These are phyloP conservation scores for Ophiocytium majus DNA, from an alignment of 352 stramenopile genomes.

Conservation along the genomic window DNA sequence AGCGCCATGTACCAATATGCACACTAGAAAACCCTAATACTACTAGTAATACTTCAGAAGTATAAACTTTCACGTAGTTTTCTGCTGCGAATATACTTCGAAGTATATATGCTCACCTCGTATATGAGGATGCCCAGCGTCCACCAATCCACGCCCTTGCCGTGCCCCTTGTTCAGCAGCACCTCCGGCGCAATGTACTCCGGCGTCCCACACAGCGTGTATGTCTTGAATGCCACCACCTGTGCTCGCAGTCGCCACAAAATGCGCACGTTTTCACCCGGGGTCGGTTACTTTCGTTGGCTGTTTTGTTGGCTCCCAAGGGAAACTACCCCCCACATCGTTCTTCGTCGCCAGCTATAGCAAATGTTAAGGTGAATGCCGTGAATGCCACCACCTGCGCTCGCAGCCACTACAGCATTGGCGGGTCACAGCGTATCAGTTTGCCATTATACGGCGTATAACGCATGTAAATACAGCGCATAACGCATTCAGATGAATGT, in stretches of 20 bases:
- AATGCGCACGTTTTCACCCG: not conserved
- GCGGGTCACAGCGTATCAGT: no score
- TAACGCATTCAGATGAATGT: no score
- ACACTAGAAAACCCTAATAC: no score
- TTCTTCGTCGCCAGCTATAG: no score
- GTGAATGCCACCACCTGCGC: constrained; percentile 86
- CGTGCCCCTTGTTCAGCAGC: constrained; percentile 86
- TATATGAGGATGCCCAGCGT: constrained; percentile 87
- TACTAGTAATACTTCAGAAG: no score
- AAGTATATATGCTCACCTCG: constrained; percentile 79
- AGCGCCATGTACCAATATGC: constrained; percentile 89
- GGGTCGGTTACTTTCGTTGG: not conserved
- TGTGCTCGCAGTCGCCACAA: constrained; percentile 64
- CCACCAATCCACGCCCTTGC: constrained; percentile 89
- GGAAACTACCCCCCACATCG: not conserved
- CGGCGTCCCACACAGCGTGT: constrained; percentile 83
- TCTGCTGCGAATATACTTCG: no score
- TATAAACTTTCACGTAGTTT: no score
- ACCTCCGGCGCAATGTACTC: constrained; percentile 89
- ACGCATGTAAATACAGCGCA: no score
- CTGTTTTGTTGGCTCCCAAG: not conserved
- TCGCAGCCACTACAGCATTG: not conserved
- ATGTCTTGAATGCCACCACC: constrained; percentile 87
- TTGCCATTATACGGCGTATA: no score
- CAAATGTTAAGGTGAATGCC: no score